Evolutionary conservation across 768 basidiomycete genomes (phyloP), one percentile per base, ranked within the genome.

Genomic region (Serendipita vermifera): DNA sequence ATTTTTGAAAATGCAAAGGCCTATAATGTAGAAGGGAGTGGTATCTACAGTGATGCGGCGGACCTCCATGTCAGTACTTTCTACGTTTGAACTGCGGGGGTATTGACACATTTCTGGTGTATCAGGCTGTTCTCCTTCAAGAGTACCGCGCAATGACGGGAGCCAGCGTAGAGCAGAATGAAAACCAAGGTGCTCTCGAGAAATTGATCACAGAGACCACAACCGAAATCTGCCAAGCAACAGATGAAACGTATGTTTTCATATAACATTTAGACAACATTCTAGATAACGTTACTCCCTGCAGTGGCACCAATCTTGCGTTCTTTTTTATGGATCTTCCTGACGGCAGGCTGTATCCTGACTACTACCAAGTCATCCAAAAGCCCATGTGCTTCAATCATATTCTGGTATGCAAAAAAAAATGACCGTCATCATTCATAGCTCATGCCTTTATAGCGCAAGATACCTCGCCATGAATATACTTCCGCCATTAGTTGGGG

Each of bases 31-130:
- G 80, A 80, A 66, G 84, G 84, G 17, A 89, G 87, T 65, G 71
- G 68, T 40, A 89, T 92, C 58, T 89, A 79, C 74, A 74, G 75
- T 58, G 86, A 89, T 68, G 89, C 89, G n/a, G 87, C 83, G 65
- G 77, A 78, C 55, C 71, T 92, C 32, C 75, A 86, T 69, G 89
- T 90, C 60, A 64, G 83, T 74, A 31, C 43, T 53, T 11, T 43
- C 31, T 33, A 51, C 11, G 26, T 55, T 38, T 51, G 31, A 39
- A 5, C 22, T 43, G 48, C 24, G 24, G 27, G 6, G 14, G 57
- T 61, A n/a, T n/a, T n/a, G n/a, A n/a, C 43, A 58, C 57, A 29
- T 27, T 22, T 39, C 26, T 14, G n/a, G n/a, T n/a, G n/a, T n/a
- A 17, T 22, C 60, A 80, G 78, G 80, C 78, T 72, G 65, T 75